These are phyloP conservation scores for Forsythia viridissima DNA, from an alignment of 257 asterid genomes.

Conservation along the genomic window DNA sequence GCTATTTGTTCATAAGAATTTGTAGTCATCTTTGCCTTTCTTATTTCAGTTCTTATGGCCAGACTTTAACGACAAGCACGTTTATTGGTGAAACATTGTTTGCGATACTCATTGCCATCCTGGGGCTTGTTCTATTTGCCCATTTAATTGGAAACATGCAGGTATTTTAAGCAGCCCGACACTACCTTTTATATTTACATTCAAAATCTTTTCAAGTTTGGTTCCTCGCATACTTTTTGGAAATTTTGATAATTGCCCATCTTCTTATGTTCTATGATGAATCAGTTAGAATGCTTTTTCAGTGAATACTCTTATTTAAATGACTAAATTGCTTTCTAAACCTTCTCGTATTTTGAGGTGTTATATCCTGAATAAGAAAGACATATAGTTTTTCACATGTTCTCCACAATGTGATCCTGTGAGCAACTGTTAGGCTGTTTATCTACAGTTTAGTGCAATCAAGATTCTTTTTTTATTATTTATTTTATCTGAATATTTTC, in stretches of 20 bases:
- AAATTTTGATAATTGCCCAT: neutral
- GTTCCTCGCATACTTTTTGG: neutral
- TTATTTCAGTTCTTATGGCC: constrained; percentile 77
- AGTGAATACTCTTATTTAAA: neutral
- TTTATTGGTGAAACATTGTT: constrained; percentile 75
- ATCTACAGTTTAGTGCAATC: neutral
- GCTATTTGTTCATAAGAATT: neutral
- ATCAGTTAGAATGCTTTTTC: neutral
- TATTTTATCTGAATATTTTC: neutral
- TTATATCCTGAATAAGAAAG: neutral
- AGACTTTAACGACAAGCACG: constrained; percentile 70
- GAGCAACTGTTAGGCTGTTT: too few relatives aligned
- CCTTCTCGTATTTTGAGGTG: neutral
- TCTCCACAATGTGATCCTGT: too few relatives aligned
- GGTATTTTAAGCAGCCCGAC: constrained; percentile 38
- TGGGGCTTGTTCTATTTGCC: constrained; percentile 89
- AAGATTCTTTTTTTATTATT: neutral
- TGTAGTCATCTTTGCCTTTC: constrained; percentile 18
- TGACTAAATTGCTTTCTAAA: neutral
- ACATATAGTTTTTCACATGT: neutral
- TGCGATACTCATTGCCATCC: constrained; percentile 79
- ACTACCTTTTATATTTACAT: neutral
- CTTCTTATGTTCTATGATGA: neutral
- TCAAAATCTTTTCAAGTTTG: neutral
- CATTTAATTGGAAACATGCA: constrained; percentile 94